Evolutionary conservation across 345 rosid species (phyloP).

Genomic region (Camelina sativa): DNA sequence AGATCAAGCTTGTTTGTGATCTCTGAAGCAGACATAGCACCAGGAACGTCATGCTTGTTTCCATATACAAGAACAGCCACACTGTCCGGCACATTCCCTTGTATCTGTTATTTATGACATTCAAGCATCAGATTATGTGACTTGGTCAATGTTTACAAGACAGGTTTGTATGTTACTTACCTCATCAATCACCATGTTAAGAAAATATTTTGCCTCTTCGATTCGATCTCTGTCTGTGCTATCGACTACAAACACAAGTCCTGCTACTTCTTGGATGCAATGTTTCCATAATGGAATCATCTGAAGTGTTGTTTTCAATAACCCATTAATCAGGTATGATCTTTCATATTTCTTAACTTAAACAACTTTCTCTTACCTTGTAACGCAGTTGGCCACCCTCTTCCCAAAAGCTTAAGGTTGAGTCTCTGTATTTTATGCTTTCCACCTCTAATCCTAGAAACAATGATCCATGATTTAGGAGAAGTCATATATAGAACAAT

Average conservation of each 20-base stretch:
- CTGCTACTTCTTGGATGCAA: background rate
- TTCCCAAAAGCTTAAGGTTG: conserved; percentile 28
- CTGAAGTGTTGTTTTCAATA: background rate
- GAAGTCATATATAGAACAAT: background rate
- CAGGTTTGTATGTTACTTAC: conserved; percentile 26
- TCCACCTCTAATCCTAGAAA: conserved; percentile 12
- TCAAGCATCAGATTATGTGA: background rate
- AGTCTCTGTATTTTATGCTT: conserved; percentile 35
- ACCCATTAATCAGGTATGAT: conserved; percentile 6
- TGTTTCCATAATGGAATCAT: background rate
- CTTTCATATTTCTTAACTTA: background rate
- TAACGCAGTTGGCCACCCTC: conserved; percentile 18
- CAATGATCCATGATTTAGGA: background rate
- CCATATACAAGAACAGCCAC: conserved; percentile 63
- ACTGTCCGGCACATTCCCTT: conserved; percentile 20
- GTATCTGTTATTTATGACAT: conserved; percentile 17
- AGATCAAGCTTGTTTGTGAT: conserved; percentile 66
- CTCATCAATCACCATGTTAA: conserved; percentile 36
- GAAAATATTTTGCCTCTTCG: conserved; percentile 28
- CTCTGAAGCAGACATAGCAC: conserved; percentile 72
- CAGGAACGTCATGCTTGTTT: conserved; percentile 63
- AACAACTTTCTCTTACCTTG: conserved; percentile 14
- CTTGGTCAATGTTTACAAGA: background rate
- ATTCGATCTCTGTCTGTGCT: conserved; percentile 38
- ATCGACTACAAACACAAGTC: conserved; percentile 41